A percentile compares a stretch with the other conserved stretches of the same genome.
Evolutionary conservation across 2,329 filamentous ascomycete genomes (phyloP).

Genomic region (Venturia effusa): DNA sequence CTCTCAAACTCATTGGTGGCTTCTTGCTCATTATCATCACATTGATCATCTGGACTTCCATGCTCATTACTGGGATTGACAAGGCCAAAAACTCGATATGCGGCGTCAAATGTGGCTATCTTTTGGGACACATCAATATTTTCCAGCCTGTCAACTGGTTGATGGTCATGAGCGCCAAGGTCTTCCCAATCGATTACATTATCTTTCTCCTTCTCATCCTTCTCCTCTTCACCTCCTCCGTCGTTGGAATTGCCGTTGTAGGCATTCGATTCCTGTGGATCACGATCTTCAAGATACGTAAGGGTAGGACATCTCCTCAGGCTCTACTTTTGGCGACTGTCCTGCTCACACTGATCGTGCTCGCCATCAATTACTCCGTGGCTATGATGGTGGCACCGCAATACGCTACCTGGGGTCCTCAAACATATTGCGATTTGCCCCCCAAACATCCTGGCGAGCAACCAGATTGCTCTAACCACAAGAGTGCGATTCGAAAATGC

Average conservation of each 20-base stretch:
- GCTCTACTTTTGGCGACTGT: conserved; percentile 85
- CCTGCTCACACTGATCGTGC: conserved; percentile 75
- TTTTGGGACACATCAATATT: conserved; percentile 76
- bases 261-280: conserved; percentile 97
- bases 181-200: conserved; percentile 87
- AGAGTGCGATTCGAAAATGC: conserved; percentile 67
- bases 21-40: conserved; percentile 65
- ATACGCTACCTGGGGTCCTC: conserved; percentile 87
- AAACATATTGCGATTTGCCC: conserved; percentile 79
- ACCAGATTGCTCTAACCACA: conserved; percentile 64
- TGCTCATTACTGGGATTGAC: conserved; percentile 92
- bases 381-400: conserved; percentile 93
- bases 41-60: conserved; percentile 72
- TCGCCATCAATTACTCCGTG: conserved; percentile 87
- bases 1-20: conserved; percentile 79
- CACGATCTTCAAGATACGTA: conserved; percentile 80
- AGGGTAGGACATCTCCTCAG: conserved; percentile 81
- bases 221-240: conserved; percentile 78
- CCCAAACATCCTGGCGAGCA: conserved; percentile 51
- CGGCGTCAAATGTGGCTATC: conserved; percentile 83
- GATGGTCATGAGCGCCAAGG: conserved; percentile 66
- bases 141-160: conserved; percentile 94
- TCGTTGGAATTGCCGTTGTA: conserved; percentile 74
- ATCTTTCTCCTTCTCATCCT: conserved; percentile 77
- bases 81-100: conserved; percentile 94